Evolutionary conservation across 2,329 filamentous ascomycete genomes (phyloP).

Genomic region (Claviceps sp.): DNA sequence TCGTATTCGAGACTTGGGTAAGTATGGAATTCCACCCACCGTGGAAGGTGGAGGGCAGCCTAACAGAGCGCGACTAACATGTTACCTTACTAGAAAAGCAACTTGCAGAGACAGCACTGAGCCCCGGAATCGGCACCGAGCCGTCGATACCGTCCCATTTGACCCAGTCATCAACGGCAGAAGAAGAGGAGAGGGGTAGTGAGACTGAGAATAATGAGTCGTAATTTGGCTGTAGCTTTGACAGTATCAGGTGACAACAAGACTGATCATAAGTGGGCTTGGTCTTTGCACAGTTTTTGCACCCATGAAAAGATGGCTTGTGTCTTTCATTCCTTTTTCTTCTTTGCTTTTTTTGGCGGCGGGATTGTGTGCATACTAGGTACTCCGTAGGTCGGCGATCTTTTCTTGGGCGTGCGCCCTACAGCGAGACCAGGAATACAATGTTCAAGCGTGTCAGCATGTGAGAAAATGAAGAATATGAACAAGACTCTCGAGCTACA

Average conservation of each 20-base stretch:
- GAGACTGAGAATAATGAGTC: constrained; percentile 8
- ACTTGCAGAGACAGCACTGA: constrained; percentile 28
- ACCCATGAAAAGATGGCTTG: neutral
- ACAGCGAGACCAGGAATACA: no score
- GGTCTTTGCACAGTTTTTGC: neutral
- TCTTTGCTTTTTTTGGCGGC: neutral
- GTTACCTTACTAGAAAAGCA: constrained; percentile 32
- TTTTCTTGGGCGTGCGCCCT: no score
- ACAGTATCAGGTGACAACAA: neutral
- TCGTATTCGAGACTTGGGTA: constrained; percentile 61
- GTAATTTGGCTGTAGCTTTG: constrained; percentile 4
- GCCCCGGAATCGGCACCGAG: constrained; percentile 23
- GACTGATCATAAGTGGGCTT: neutral
- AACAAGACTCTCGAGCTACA: no score
- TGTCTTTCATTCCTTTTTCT: no score
- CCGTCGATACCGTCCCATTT: constrained; percentile 36
- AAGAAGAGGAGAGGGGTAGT: constrained; percentile 19
- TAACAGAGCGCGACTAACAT: neutral
- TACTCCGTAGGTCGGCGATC: no score
- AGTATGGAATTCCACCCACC: constrained; percentile 8
- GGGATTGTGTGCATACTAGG: neutral
- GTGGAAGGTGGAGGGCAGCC: neutral
- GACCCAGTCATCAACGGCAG: constrained; percentile 30
- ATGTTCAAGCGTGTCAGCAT: no score
- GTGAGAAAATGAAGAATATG: no score